Conservation (phyloP, 1,284 basidiomycete species). For the Trametes polyzona region DNA sequence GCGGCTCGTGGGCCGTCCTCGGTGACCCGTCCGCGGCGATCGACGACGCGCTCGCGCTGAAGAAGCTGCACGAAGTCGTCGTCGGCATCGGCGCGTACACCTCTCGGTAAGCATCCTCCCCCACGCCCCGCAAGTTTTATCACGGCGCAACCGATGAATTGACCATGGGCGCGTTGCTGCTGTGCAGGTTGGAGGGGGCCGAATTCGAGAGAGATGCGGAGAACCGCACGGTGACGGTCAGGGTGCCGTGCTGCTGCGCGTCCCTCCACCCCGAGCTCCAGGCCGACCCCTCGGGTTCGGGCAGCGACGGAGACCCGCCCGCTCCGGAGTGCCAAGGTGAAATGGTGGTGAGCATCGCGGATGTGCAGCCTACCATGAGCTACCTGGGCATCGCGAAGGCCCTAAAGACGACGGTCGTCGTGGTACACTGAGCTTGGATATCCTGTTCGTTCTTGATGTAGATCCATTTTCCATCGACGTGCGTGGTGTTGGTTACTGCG, state of each 20-base stretch:
- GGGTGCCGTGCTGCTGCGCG: slow-evolving; percentile 23
- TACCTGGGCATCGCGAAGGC: slow-evolving; percentile 11
- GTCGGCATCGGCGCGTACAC: slow-evolving; percentile 5
- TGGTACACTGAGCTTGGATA: slow-evolving; percentile 14
- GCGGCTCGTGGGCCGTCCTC: slow-evolving; percentile 17
- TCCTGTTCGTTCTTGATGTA: not conserved
- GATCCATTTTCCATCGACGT: not conserved
- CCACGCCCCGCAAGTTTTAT: too few relatives aligned
- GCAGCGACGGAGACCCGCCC: not conserved
- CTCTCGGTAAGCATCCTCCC: slow-evolving; percentile 1
- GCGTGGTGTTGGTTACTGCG: not conserved
- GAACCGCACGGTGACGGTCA: slow-evolving; percentile 6
- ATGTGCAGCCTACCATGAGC: not conserved
- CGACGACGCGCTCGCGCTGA: slow-evolving; percentile 20
- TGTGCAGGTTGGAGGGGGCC: slow-evolving; percentile 7
- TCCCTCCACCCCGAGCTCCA: slow-evolving; percentile 1
- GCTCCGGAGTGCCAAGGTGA: slow-evolving; percentile 12
- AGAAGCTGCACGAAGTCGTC: slow-evolving; percentile 24
- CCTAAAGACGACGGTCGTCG: slow-evolving; percentile 14
- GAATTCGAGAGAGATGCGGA: slow-evolving; percentile 1
- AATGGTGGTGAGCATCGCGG: slow-evolving; percentile 16
- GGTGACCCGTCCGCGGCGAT: slow-evolving; percentile 6
- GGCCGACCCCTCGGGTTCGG: not conserved
- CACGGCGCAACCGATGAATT: not conserved
- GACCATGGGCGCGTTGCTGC: not conserved